phyloP scores from a whole-genome alignment of 345 rosid genomes.

The Ceriops decandra region DNA sequence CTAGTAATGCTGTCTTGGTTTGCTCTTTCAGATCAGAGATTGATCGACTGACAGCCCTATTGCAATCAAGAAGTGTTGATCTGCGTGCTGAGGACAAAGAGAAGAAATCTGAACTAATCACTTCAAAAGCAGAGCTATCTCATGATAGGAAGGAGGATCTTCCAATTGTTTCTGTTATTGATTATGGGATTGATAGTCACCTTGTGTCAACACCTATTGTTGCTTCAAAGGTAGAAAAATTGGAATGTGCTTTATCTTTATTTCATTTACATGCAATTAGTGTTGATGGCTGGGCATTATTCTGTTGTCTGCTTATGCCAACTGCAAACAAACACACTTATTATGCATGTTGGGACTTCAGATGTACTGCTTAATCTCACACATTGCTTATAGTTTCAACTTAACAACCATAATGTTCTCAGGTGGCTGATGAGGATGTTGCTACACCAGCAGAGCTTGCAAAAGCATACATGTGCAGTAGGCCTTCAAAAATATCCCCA shows the following conservation, averaged over 20 bases:
- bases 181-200: slow-evolving; percentile 36
- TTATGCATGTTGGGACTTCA: background rate
- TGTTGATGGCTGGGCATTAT: slow-evolving; percentile 1
- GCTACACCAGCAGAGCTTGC: slow-evolving; percentile 96
- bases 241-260: slow-evolving; percentile 3
- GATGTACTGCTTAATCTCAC: background rate
- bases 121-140: slow-evolving; percentile 25
- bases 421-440: slow-evolving; percentile 67
- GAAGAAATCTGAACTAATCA: slow-evolving; percentile 39
- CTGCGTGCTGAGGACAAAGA: slow-evolving; percentile 34
- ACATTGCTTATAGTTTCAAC: background rate
- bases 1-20: background rate
- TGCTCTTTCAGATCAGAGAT: slow-evolving; percentile 66
- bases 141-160: slow-evolving; percentile 33
- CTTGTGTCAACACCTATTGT: slow-evolving; percentile 43
- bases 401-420: slow-evolving; percentile 22
- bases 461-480: slow-evolving; percentile 88
- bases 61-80: slow-evolving; percentile 57
- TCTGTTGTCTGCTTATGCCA: background rate
- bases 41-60: slow-evolving; percentile 67
- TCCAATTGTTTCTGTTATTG: slow-evolving; percentile 31
- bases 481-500: slow-evolving; percentile 69
- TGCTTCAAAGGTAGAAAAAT: slow-evolving; percentile 41
- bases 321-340: background rate
- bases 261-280: background rate